A percentile compares a stretch with the other conserved stretches of the same genome.
These are phyloP conservation scores for Microstegium vimineum DNA, from an alignment of 176 grass and related monocot species.

Conservation along the genomic window DNA sequence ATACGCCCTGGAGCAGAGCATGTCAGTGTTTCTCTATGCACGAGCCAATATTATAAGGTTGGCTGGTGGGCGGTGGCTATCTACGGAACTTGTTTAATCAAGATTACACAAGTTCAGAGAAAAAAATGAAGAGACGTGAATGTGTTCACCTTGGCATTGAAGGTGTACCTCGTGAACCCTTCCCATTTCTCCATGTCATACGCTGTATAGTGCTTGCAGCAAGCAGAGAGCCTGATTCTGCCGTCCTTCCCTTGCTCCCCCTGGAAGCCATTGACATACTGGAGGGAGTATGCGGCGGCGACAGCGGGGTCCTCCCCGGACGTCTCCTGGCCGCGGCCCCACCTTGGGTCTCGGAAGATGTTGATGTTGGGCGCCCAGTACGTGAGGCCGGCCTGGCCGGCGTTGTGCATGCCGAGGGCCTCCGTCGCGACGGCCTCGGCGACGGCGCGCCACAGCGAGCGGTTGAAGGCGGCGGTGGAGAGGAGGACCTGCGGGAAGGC, in stretches of 20 bases:
- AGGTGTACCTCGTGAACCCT: slow-evolving; percentile 63
- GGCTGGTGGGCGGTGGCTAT: background rate
- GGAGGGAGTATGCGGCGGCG: slow-evolving; percentile 55
- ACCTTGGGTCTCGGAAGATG: slow-evolving; percentile 86
- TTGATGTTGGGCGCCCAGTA: slow-evolving; percentile 99
- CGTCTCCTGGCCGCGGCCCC: slow-evolving; percentile 93
- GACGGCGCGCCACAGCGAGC: slow-evolving; percentile 65
- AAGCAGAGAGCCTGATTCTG: slow-evolving; percentile 74
- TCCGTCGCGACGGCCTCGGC: slow-evolving; percentile 63
- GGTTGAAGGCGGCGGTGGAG: slow-evolving; percentile 78
- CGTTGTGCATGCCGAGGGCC: slow-evolving; percentile 83
- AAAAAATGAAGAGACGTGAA: background rate
- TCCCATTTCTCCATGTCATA: slow-evolving; percentile 95
- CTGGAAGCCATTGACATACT: slow-evolving; percentile 85
- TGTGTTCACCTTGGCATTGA: slow-evolving; percentile 66
- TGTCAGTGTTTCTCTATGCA: too few species aligned
- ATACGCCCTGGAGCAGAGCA: too few species aligned
- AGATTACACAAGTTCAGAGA: background rate
- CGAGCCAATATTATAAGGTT: too few species aligned
- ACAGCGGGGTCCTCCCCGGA: slow-evolving; percentile 84
- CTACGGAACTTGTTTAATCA: background rate
- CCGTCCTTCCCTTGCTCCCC: slow-evolving; percentile 41
- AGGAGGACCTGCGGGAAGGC: slow-evolving; percentile 82
- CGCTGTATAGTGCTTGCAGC: slow-evolving; percentile 87
- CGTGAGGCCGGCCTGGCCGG: slow-evolving; percentile 85